Evolutionary conservation across 176 grass and related monocot species (phyloP).

Genomic region (Echinochloa phyllopogon): DNA sequence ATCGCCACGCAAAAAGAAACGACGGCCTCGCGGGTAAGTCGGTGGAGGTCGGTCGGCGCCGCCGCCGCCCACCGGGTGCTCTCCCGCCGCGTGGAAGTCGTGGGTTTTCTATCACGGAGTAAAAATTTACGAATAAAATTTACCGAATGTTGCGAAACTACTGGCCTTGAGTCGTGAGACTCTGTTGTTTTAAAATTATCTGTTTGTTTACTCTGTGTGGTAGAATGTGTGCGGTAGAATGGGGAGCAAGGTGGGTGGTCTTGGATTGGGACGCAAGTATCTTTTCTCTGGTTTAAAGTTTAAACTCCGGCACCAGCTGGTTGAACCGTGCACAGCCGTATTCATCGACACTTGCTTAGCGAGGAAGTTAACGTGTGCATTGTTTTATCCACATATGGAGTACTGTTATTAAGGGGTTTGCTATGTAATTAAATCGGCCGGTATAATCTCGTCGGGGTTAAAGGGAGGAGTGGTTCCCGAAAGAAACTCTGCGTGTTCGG

Average conservation of each 20-base stretch:
- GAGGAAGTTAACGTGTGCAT: no score
- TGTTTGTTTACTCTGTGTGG: background rate
- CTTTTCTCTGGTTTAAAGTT: background rate
- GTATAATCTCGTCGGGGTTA: no score
- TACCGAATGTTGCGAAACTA: background rate
- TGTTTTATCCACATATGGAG: no score
- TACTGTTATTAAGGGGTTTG: no score
- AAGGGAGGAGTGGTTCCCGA: no score
- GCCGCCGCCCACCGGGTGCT: background rate
- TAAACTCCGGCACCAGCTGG: background rate
- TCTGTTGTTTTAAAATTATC: background rate
- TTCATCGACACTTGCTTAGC: no score
- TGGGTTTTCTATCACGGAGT: background rate
- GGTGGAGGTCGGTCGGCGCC: slow-evolving; percentile 44
- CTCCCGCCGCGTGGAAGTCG: background rate
- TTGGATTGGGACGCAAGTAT: slow-evolving; percentile 20
- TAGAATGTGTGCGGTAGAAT: background rate
- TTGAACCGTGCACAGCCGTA: background rate
- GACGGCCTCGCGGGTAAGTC: background rate
- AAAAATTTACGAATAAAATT: background rate
- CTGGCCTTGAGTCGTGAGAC: background rate
- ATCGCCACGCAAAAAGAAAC: slow-evolving; percentile 7
- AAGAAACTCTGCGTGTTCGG: no score
- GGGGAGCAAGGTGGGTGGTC: background rate
- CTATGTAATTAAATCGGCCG: no score